phyloP scores from a whole-genome alignment of 148 eudicot species.

The Diospyros kaki region DNA sequence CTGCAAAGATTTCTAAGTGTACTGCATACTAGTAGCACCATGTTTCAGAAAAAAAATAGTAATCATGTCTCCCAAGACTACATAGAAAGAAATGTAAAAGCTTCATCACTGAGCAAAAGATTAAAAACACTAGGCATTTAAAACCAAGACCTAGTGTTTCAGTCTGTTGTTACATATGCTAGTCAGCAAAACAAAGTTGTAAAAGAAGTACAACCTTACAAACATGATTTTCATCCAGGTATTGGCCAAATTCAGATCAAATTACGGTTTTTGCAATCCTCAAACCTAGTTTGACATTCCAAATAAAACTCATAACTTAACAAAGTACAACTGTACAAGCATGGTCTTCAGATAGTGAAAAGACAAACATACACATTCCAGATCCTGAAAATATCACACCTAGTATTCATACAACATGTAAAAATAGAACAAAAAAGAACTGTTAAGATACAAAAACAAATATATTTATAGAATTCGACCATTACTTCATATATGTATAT shows the following conservation, averaged over 20 bases:
- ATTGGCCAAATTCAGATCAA: neutral
- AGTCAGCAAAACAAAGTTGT: neutral
- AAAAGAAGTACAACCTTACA: neutral
- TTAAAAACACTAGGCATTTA: neutral
- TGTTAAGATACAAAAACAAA: neutral
- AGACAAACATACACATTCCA: too few relatives aligned
- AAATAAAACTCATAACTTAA: too few relatives aligned
- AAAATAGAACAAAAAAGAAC: conserved; percentile 1
- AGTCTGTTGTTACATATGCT: neutral
- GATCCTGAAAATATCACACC: neutral
- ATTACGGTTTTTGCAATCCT: neutral
- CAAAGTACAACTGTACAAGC: too few relatives aligned
- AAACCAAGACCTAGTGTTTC: neutral
- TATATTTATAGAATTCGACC: neutral
- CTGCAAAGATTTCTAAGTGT: neutral
- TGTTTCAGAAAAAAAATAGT: neutral
- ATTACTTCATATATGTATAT: too few relatives aligned
- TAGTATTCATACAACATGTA: neutral
- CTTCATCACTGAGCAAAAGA: neutral
- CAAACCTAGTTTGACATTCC: too few relatives aligned
- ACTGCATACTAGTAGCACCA: neutral
- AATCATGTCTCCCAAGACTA: neutral
- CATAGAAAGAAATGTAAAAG: neutral
- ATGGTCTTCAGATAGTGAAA: too few relatives aligned
- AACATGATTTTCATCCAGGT: neutral